These are phyloP conservation scores for Rossbeevera mucosa DNA, from an alignment of 768 basidiomycete genomes.

Conservation along the genomic window DNA sequence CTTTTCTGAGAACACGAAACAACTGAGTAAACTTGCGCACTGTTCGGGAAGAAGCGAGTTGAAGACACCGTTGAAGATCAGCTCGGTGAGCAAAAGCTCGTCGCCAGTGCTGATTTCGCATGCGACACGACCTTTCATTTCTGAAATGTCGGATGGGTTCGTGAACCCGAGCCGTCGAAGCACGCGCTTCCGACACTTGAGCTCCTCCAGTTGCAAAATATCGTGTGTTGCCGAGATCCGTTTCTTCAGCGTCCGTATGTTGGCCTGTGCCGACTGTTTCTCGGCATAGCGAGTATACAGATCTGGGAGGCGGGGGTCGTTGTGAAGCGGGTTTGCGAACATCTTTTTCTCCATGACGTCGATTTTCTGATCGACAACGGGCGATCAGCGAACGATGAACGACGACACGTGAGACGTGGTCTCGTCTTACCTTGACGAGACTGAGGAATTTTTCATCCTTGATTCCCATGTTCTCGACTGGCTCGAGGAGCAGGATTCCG, in stretches of 20 bases:
- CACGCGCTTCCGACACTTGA: conserved; percentile 92
- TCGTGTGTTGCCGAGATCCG: conserved; percentile 88
- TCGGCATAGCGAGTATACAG: conserved; percentile 75
- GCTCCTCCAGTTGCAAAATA: conserved; percentile 91
- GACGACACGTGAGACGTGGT: not conserved
- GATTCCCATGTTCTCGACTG: conserved; percentile 92
- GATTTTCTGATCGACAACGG: conserved; percentile 68
- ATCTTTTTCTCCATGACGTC: conserved; percentile 83
- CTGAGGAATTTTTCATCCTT: conserved; percentile 90
- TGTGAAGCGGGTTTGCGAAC: conserved; percentile 72
- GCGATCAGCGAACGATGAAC: not conserved
- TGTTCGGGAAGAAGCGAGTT: conserved; percentile 87
- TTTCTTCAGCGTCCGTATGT: conserved; percentile 75
- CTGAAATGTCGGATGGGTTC: conserved; percentile 84
- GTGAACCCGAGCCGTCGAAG: conserved; percentile 91
- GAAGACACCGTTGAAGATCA: conserved; percentile 97
- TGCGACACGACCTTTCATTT: conserved; percentile 96
- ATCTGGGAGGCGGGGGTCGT: conserved; percentile 70
- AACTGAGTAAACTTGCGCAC: conserved; percentile 89
- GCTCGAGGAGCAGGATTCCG: conserved; percentile 84
- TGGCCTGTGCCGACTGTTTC: conserved; percentile 67
- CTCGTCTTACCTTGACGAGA: conserved; percentile 67
- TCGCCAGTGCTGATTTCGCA: conserved; percentile 99
- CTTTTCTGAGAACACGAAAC: conserved; percentile 98
- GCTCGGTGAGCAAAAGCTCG: conserved; percentile 90